Conservation (phyloP, 1,139 yeast species). For the Pichia sp. region DNA sequence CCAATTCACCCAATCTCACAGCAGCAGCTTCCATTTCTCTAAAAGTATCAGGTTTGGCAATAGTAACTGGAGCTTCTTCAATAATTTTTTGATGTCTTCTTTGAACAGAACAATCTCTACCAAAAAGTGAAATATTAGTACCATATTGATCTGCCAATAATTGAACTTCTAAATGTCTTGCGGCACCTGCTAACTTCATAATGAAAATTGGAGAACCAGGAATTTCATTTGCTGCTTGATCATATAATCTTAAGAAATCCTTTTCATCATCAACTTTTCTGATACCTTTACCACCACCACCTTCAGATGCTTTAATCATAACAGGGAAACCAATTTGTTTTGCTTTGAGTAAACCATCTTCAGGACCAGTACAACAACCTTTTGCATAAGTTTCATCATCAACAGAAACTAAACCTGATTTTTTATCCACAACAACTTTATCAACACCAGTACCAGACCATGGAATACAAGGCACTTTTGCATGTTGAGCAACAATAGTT, state of each 20-base stretch:
- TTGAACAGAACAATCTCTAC: conserved; percentile 96
- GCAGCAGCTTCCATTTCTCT: conserved; percentile 94
- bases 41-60: conserved; percentile 84
- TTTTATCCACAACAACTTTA: conserved; percentile 60
- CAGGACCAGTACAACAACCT: conserved; percentile 84
- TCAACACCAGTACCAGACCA: conserved; percentile 99
- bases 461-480: conserved; percentile 95
- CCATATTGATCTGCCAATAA: conserved; percentile 94
- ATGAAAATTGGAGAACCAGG: conserved; percentile 96
- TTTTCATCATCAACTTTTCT: conserved; percentile 81
- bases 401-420: conserved; percentile 80
- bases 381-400: conserved; percentile 72
- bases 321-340: conserved; percentile 88
- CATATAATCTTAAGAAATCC: conserved; percentile 62
- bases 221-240: conserved; percentile 89
- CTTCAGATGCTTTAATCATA: conserved; percentile 96
- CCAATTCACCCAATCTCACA: conserved; percentile 89
- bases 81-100: conserved; percentile 96
- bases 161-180: conserved; percentile 94
- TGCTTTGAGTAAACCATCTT: conserved; percentile 83
- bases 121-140: conserved; percentile 86
- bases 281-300: conserved; percentile 99
- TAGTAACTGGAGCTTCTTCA: conserved; percentile 95
- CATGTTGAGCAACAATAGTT: conserved; percentile 98
- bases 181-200: conserved; percentile 91